Base-by-base conservation (phyloP, 306 rosid species). In the Neltuma alba region DNA sequence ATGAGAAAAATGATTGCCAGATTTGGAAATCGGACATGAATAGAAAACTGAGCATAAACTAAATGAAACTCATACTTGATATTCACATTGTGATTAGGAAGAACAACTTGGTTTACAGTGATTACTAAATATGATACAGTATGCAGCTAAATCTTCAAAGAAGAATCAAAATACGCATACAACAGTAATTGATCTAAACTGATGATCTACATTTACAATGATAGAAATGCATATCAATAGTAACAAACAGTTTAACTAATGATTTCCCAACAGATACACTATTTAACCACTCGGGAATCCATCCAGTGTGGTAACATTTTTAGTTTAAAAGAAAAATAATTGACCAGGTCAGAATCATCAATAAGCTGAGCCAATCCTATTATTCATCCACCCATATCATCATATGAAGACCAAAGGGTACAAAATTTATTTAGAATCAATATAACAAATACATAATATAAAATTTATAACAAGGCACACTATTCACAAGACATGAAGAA, bases 61-160 rank as follows among this genome's bases (percentile, higher is more conserved):
- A 16, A 11, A 64, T n/a, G 52, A 73, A 52, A 52, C 60, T 28
- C 42, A 25, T 12, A 48, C 67, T 14, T 20, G 48, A 14, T 30
- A 38, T 12, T 31, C 50, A 9, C 4, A 6, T 3, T 10, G 25
- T 67, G 45, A 5, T 54, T 65, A 31, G n/a, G 64, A 68, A 65
- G 13, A 1, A 42, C 38, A 41, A 74, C 15, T 2, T 38, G n/a
- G 10, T 30, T 13, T 44, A 33, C 45, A 55, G 6, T n/a, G 38
- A 15, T 30, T 16, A 3, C n/a, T 5, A 14, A 45, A 77, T 62
- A 79, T 25, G 34, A 80, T 52, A 74, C 47, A 75, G 41, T 64
- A 44, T 3, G 11, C 1, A 57, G 20, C 41, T 37, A 2, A 28
- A 2, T 54, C 83, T 28, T 14, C 14, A 70, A 45, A 41, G 12